Percentiles rank a stretch among this genome's conserved stretches.
phyloP scores from a whole-genome alignment of 495 filamentous ascomycete species.

The Lineolata rhizophorae region DNA sequence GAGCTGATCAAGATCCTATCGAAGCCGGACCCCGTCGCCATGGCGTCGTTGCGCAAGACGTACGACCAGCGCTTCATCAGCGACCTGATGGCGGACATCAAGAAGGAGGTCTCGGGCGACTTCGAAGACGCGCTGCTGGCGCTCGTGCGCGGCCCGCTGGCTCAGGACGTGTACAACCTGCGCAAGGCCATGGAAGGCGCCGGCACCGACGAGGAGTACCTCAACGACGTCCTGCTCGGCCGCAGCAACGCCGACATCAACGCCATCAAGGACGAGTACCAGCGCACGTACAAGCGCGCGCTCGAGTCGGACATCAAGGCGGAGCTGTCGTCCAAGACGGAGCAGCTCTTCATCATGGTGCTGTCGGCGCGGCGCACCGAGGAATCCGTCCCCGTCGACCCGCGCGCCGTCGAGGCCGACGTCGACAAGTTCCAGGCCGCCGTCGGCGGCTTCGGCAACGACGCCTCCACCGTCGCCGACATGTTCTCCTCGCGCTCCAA shows the following conservation, averaged over 20 bases:
- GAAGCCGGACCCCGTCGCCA: conserved; percentile 40
- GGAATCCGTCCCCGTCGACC: conserved; percentile 47
- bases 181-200: conserved; percentile 50
- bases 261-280: conserved; percentile 60
- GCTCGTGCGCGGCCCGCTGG: conserved; percentile 54
- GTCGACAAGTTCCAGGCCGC: conserved; percentile 49
- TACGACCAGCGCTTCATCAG: conserved; percentile 39
- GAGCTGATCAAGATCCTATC: conserved; percentile 45
- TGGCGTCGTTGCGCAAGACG: conserved; percentile 41
- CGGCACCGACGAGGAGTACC: conserved; percentile 65
- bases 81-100: conserved; percentile 48
- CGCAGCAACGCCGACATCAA: conserved; percentile 66
- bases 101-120: conserved; percentile 52
- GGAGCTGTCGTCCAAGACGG: conserved; percentile 70
- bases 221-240: conserved; percentile 70
- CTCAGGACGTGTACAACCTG: conserved; percentile 42
- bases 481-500: conserved; percentile 54
- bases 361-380: conserved; percentile 49
- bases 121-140: conserved; percentile 47
- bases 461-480: conserved; percentile 52
- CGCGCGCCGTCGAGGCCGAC: conserved; percentile 47
- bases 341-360: conserved; percentile 57
- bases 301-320: conserved; percentile 48
- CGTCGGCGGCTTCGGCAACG: conserved; percentile 39
- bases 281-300: conserved; percentile 32